Conservation (phyloP, 768 basidiomycete species). For the Gelatoporia subvermispora region DNA sequence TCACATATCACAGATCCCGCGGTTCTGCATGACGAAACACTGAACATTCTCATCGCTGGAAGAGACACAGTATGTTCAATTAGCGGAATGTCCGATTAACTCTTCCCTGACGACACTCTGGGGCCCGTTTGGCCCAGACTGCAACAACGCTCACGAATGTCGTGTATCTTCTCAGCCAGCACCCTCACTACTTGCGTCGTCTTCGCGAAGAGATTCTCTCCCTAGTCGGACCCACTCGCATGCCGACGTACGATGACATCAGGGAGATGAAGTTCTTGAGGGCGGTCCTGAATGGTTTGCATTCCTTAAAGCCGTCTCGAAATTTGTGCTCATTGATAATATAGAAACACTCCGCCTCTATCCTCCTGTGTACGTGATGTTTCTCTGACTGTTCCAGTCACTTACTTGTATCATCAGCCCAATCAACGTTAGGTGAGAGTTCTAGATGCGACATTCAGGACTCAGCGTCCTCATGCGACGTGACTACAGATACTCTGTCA, state of each 20-base stretch:
- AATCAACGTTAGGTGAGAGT: slow-evolving; percentile 26
- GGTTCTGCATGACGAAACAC: slow-evolving; percentile 24
- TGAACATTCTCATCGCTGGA: slow-evolving; percentile 30
- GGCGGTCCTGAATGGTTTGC: slow-evolving; percentile 23
- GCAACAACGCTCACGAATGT: slow-evolving; percentile 36
- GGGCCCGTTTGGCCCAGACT: slow-evolving; percentile 14
- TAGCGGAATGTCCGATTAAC: neutral
- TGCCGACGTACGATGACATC: slow-evolving; percentile 29
- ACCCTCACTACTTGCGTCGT: slow-evolving; percentile 23
- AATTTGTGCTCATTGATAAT: too few species aligned
- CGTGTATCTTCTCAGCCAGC: slow-evolving; percentile 25
- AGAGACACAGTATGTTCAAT: slow-evolving; percentile 3
- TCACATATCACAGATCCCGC: slow-evolving; percentile 16
- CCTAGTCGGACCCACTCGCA: slow-evolving; percentile 18
- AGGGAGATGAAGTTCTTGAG: slow-evolving; percentile 26
- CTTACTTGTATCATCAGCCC: slow-evolving; percentile 19
- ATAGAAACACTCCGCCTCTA: slow-evolving; percentile 28
- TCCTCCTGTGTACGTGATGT: slow-evolving; percentile 24
- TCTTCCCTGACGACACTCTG: neutral
- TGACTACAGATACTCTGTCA: slow-evolving; percentile 6
- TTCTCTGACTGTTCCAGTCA: neutral
- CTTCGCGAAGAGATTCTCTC: slow-evolving; percentile 26
- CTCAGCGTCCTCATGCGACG: neutral
- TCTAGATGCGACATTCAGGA: neutral
- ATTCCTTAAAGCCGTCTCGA: too few species aligned